phyloP scores from a whole-genome alignment of 805 yeast species.

The Wickerhamiella kurtzmanii region DNA sequence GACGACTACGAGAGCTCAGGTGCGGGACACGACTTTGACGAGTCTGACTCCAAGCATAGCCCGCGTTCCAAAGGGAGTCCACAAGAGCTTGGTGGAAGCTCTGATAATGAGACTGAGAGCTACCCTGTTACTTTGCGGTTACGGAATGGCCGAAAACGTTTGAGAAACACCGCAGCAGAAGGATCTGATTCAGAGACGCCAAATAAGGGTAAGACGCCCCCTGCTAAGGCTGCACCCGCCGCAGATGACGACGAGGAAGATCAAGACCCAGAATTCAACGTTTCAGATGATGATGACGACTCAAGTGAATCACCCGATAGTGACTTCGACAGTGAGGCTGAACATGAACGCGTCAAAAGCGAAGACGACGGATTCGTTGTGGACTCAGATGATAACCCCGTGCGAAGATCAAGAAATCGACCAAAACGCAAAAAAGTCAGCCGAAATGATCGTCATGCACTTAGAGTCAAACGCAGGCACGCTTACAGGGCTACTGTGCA shows the following conservation, averaged over 20 bases:
- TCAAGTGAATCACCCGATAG: neutral
- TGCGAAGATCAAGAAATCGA: neutral
- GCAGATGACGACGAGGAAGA: neutral
- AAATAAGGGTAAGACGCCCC: neutral
- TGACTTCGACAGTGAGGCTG: neutral
- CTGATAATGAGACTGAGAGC: neutral
- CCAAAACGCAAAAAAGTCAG: neutral
- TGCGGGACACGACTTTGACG: neutral
- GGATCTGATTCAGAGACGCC: neutral
- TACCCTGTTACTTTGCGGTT: constrained; percentile 1
- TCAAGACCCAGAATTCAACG: neutral
- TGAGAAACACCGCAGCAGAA: neutral
- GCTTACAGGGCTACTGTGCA: neutral
- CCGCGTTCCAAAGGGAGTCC: neutral
- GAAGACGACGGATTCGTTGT: neutral
- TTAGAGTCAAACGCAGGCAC: neutral
- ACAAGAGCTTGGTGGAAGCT: neutral
- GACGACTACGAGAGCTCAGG: neutral
- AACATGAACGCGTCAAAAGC: neutral
- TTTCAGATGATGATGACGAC: neutral
- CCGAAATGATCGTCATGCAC: neutral
- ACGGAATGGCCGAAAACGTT: constrained; percentile 1
- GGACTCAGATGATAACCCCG: neutral
- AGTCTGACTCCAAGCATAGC: neutral
- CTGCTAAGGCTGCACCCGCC: neutral